phyloP scores from a whole-genome alignment of 2,329 filamentous ascomycete species.

The Clonostachys rhizophaga region DNA sequence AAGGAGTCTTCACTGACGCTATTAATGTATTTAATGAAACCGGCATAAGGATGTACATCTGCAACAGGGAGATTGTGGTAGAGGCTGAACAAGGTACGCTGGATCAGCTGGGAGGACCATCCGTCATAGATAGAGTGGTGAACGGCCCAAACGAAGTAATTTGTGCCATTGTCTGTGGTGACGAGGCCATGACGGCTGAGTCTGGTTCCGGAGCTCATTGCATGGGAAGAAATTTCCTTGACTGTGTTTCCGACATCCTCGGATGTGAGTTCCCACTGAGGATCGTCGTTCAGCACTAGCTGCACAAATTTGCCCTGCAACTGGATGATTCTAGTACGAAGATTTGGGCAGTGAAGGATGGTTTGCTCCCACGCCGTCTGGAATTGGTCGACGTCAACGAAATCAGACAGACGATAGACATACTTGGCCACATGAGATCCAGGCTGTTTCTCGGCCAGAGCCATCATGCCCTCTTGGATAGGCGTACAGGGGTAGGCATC shows the following conservation, averaged over 20 bases:
- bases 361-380: slow-evolving; percentile 16
- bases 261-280: neutral
- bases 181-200: slow-evolving; percentile 5
- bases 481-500: slow-evolving; percentile 33
- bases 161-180: neutral
- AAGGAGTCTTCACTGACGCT: slow-evolving; percentile 1
- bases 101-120: neutral
- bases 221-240: neutral
- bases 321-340: slow-evolving; percentile 5
- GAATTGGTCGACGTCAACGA: slow-evolving; percentile 13
- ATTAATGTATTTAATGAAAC: slow-evolving; percentile 5
- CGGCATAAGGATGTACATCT: slow-evolving; percentile 4
- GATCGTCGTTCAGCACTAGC: neutral
- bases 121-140: slow-evolving; percentile 5
- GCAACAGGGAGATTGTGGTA: slow-evolving; percentile 3
- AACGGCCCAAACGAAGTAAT: neutral
- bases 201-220: slow-evolving; percentile 4
- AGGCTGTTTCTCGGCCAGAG: slow-evolving; percentile 15
- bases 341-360: slow-evolving; percentile 3
- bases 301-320: neutral
- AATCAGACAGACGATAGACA: slow-evolving; percentile 10
- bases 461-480: slow-evolving; percentile 32
- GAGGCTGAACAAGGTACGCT: slow-evolving; percentile 1
- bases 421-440: neutral
- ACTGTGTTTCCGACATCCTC: neutral